These are phyloP conservation scores for Monosporascus sp. DNA, from an alignment of 2,329 filamentous ascomycete genomes.

Conservation along the genomic window DNA sequence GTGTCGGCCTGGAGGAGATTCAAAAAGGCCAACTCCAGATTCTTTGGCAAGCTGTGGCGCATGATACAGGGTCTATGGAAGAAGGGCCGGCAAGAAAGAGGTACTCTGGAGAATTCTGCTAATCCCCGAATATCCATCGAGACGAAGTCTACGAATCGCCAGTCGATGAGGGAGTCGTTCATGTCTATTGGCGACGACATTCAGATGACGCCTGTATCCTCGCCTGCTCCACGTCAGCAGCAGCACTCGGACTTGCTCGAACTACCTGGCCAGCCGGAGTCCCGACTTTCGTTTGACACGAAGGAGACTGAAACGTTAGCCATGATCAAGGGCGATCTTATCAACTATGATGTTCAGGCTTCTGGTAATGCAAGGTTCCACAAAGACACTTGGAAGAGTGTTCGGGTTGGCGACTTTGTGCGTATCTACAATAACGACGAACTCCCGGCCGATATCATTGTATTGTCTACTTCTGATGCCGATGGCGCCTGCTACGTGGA, in stretches of 20 bases:
- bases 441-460: slow-evolving; percentile 86
- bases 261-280: slow-evolving; percentile 22
- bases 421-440: slow-evolving; percentile 96
- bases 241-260: slow-evolving; percentile 20
- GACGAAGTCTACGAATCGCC: slow-evolving; percentile 50
- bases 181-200: slow-evolving; percentile 64
- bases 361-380: slow-evolving; percentile 79
- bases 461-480: slow-evolving; percentile 86
- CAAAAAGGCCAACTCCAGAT: slow-evolving; percentile 78
- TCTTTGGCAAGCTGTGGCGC: slow-evolving; percentile 50
- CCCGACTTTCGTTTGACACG: slow-evolving; percentile 30
- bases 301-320: slow-evolving; percentile 35
- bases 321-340: slow-evolving; percentile 51
- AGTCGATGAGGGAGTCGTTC: slow-evolving; percentile 47
- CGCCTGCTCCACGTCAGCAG: slow-evolving; percentile 55
- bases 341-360: slow-evolving; percentile 64
- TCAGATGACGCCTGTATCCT: slow-evolving; percentile 92
- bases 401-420: slow-evolving; percentile 93
- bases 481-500: slow-evolving; percentile 97
- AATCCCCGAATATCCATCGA: slow-evolving; percentile 62
- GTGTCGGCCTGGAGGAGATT: slow-evolving; percentile 79
- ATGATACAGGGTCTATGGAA: slow-evolving; percentile 42
- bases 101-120: slow-evolving; percentile 45
- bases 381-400: slow-evolving; percentile 89
- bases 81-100: slow-evolving; percentile 43